These are phyloP conservation scores for Ogataea ganodermae DNA, from an alignment of 805 yeast genomes.

Conservation along the genomic window DNA sequence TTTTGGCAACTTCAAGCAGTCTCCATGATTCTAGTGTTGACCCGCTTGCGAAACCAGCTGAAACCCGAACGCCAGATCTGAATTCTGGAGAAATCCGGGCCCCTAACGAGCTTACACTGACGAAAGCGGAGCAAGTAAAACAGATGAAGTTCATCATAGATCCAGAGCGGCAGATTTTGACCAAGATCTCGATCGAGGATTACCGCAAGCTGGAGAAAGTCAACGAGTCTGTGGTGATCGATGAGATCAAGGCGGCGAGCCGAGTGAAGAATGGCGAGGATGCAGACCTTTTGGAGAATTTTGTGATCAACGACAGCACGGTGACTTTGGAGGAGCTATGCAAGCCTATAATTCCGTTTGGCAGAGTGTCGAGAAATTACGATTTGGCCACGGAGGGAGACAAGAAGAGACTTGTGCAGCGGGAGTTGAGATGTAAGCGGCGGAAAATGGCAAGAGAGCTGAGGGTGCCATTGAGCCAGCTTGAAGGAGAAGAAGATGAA, in stretches of 20 bases:
- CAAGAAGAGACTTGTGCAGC: conserved; percentile 34
- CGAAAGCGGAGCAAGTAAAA: conserved; percentile 24
- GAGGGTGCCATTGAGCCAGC: conserved; percentile 36
- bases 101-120: conserved; percentile 10
- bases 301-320: conserved; percentile 49
- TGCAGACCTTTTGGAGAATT: conserved; percentile 43
- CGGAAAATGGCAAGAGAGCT: conserved; percentile 45
- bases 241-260: conserved; percentile 31
- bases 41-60: background rate
- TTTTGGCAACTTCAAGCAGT: background rate
- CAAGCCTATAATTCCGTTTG: conserved; percentile 66
- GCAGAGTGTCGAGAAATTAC: conserved; percentile 60
- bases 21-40: conserved; percentile 5
- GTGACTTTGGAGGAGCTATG: conserved; percentile 73
- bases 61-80: background rate
- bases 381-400: conserved; percentile 57
- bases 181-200: conserved; percentile 29
- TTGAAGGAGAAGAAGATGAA: conserved; percentile 26
- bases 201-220: conserved; percentile 10
- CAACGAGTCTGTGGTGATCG: conserved; percentile 17
- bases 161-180: conserved; percentile 17
- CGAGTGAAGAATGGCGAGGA: conserved; percentile 38
- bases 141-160: conserved; percentile 22
- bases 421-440: conserved; percentile 40
- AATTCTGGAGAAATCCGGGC: background rate